Evolutionary conservation across 768 basidiomycete species (phyloP), one percentile per base, ranked within the genome.

Genomic region (Lenzites betulinus): DNA sequence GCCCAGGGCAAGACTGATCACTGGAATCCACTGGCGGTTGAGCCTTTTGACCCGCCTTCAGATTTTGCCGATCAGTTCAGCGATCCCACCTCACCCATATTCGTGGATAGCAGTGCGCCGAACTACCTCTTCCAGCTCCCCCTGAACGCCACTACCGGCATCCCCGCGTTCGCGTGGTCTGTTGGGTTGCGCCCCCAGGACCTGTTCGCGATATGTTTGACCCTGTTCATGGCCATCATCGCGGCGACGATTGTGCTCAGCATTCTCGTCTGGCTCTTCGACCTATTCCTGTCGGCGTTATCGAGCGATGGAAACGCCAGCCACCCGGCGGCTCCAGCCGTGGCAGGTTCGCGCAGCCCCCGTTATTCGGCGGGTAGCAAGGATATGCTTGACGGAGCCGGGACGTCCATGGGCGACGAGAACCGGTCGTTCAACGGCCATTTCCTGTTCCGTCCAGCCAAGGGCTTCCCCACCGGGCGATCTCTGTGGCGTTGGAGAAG

Each of bases 111-210:
- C 1, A 73, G 77, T 23, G 78, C 83, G 16, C 82, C 88, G 20
- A 97, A 97, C 69, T 76, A 80, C 30, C 77, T 96, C 46, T 92
- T 90, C 77, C 83, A 81, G 59, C 83, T 92, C 58, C 88, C 89
- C 9, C 66, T 75, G 13, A 78, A 86, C 66, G 76, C 81, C 7
- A 81, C 87, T 0, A 67, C 77, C 8, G 96, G 96, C 2, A 86
- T 99, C 46, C 78, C 84, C 16, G 88, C 90, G 2, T 95, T 95
- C 70, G 92, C 95, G 1, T 88, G 87, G 69, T 82, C 91, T 13
- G 76, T 96, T 42, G 97, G 96, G 30, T 70, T 98, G 5, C 84
- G 86, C 13, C 90, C 91, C 1, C 80, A 86, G 68, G 90, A 97
- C 69, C 79, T 95, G 48, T 93, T 97, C 68, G 83, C 83, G 22